Evolutionary conservation across 169 alveolate species (phyloP), one percentile per base, ranked within the genome.

Genomic region (Plasmodium sp.): DNA sequence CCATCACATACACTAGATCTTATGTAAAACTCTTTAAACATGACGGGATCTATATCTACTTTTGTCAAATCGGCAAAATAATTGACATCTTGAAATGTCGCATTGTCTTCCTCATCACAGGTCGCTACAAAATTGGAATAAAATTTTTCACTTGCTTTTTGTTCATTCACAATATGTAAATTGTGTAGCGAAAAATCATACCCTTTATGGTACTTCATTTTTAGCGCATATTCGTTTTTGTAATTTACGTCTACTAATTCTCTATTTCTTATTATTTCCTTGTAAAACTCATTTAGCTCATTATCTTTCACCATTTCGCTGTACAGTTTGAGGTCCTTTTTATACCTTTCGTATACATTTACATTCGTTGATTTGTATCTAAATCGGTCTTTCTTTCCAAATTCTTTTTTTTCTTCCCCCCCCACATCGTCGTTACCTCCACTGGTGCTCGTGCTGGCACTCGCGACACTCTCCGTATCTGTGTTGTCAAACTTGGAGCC

Each of bases 11-110:
- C 18, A 77, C 79, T 80, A 4, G 27, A 22, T 43, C 71, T 88
- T 80, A 88, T 33, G 81, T 79, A 88, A 79, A 41, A 88, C 34
- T 88, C 94, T 88, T 88, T 88, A 51, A 88, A 88, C 56, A 88
- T 39, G 3, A 58, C 41, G 18, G 94, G 94, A 36, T 80, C 83
- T 1, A 88, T 72, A 80, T 88, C 94, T 72, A 88, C 39, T 77
- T 77, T 88, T 77, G 90, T 88, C 71, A 88, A 58, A 22, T 88
- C 83, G 1, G 88, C 88, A 88, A 54, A 88, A 88, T 88, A 79
- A 27, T 39, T 71, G 7, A 80, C 58, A 10, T 77, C 88, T 9
- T 80, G 73, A 54, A 88, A 80, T 9, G 83, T 88, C n/a, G 81
- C 16, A 41, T 77, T 88, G 45, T 88, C 83, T 5, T 85, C 84